Conservation (phyloP, 2,329 filamentous ascomycete genomes). For the Nemania diffusa region DNA sequence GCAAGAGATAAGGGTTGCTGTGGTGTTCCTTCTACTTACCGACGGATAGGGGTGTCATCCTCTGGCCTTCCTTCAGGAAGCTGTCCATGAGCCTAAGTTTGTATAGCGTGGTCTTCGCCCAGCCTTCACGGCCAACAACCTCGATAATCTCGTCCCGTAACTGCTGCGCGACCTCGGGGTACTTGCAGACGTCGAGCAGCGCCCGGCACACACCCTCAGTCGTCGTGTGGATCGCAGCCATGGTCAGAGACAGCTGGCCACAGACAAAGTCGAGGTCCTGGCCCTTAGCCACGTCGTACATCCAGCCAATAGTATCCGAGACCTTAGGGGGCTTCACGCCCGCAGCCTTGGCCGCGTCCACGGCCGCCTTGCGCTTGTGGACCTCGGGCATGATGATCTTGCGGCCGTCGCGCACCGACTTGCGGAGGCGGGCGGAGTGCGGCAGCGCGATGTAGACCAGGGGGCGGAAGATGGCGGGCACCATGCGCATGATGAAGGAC, state of each 20-base stretch:
- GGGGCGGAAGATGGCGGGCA: conserved; percentile 53
- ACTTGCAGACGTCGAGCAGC: conserved; percentile 57
- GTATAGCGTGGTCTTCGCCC: conserved; percentile 49
- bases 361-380: conserved; percentile 43
- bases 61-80: conserved; percentile 55
- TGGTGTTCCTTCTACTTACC: conserved; percentile 40
- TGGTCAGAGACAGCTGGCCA: conserved; percentile 51
- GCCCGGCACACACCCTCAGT: conserved; percentile 50
- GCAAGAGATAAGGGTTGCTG: neutral
- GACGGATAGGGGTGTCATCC: conserved; percentile 45
- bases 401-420: conserved; percentile 51
- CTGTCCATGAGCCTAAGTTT: conserved; percentile 54
- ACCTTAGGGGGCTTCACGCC: conserved; percentile 49
- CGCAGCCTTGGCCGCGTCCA: conserved; percentile 42
- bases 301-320: conserved; percentile 57
- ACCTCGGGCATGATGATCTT: conserved; percentile 51
- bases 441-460: conserved; percentile 59
- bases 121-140: conserved; percentile 47
- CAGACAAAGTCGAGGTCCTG: conserved; percentile 47
- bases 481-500: conserved; percentile 52
- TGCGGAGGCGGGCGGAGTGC: conserved; percentile 52
- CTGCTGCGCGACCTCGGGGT: conserved; percentile 56
- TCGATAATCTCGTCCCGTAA: conserved; percentile 58
- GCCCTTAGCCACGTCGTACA: conserved; percentile 52
- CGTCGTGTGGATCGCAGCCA: conserved; percentile 57